Conservation (phyloP, 441 rosid genomes). For the Gossypium trilobum region DNA sequence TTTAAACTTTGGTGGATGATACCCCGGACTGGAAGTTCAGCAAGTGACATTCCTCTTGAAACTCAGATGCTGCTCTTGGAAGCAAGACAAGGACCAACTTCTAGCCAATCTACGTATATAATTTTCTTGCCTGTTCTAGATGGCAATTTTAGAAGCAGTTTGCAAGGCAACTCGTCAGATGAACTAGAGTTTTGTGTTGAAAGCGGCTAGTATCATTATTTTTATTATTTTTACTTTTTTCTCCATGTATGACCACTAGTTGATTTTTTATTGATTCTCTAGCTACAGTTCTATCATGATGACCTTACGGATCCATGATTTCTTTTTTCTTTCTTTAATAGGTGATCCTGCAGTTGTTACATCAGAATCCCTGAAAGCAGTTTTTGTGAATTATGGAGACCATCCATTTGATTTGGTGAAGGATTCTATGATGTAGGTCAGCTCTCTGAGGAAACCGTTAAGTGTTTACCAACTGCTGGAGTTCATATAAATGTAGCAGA, state of each 20-base stretch:
- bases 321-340: constrained; percentile 18
- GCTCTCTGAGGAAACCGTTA: constrained; percentile 25
- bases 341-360: constrained; percentile 42
- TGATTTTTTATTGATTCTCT: no score
- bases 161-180: constrained; percentile 31
- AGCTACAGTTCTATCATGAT: no score
- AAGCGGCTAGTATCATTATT: constrained; percentile 23
- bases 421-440: constrained; percentile 47
- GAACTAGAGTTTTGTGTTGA: constrained; percentile 38
- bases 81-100: constrained; percentile 17
- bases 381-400: constrained; percentile 41
- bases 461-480: background rate
- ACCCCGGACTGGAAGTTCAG: constrained; percentile 34
- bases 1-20: constrained; percentile 37
- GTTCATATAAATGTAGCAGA: background rate
- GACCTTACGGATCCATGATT: background rate
- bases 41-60: constrained; percentile 34
- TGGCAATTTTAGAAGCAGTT: constrained; percentile 31
- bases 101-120: constrained; percentile 19
- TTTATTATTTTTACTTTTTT: background rate
- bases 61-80: constrained; percentile 44
- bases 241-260: no score
- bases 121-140: constrained; percentile 34
- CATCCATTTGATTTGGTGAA: constrained; percentile 46
- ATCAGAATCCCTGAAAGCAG: constrained; percentile 32